phyloP scores from a whole-genome alignment of 306 rosid species.

The Begonia peltatifolia region DNA sequence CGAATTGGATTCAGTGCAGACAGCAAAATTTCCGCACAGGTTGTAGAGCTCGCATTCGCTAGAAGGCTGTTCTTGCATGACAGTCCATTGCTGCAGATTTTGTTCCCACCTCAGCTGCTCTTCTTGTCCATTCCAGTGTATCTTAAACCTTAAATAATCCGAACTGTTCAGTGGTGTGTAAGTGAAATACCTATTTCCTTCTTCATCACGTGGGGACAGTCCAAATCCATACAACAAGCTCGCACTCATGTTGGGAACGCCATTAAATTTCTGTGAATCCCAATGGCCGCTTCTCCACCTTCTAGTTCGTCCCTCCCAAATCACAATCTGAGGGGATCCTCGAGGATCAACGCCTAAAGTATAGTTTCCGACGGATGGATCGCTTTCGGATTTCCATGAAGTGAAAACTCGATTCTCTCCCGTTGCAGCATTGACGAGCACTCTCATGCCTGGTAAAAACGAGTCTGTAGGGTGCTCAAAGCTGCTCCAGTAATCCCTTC shows the following conservation, averaged over 20 bases:
- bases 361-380: conserved; percentile 50
- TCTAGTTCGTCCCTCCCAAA: conserved; percentile 46
- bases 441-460: conserved; percentile 54
- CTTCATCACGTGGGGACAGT: conserved; percentile 1
- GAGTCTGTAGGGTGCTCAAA: conserved; percentile 49
- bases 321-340: conserved; percentile 46
- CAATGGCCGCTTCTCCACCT: conserved; percentile 83
- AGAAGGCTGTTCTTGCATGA: conserved; percentile 26
- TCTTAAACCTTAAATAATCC: conserved; percentile 36
- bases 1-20: conserved; percentile 19
- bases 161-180: conserved; percentile 9
- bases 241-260: conserved; percentile 31
- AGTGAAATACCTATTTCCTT: conserved; percentile 12
- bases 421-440: conserved; percentile 9
- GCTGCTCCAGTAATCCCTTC: conserved; percentile 33
- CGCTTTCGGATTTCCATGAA: conserved; percentile 53
- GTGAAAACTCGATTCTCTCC: conserved; percentile 22
- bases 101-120: conserved; percentile 32
- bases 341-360: conserved; percentile 54
- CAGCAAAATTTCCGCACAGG: conserved; percentile 51
- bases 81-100: conserved; percentile 22
- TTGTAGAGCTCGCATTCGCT: conserved; percentile 46
- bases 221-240: conserved; percentile 29
- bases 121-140: conserved; percentile 47
- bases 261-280: conserved; percentile 39